Evolutionary conservation across 164 flowering plant genomes (phyloP).

Genomic region (Nymphaea colorata): DNA sequence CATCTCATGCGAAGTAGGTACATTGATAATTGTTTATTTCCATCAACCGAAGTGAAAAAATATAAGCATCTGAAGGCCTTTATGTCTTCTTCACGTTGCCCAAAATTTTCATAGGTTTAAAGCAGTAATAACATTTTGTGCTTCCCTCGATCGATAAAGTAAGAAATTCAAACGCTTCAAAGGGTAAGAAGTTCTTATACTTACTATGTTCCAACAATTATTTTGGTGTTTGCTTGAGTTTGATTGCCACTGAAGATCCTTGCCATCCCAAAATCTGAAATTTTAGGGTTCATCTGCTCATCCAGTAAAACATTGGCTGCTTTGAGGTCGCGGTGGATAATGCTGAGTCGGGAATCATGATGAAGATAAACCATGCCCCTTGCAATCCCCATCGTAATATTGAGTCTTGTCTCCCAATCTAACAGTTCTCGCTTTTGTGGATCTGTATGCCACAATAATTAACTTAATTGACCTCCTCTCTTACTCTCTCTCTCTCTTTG

Average conservation of each 20-base stretch:
- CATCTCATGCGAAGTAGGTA: too few relatives aligned
- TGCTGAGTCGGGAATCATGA: conserved; percentile 20
- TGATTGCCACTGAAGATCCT: conserved; percentile 16
- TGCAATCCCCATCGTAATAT: conserved; percentile 18
- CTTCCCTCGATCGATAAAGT: too few relatives aligned
- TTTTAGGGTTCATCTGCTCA: conserved; percentile 23
- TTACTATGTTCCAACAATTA: conserved; percentile 23
- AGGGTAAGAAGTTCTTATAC: background rate
- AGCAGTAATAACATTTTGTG: too few relatives aligned
- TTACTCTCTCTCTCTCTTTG: too few relatives aligned
- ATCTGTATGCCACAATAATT: conserved; percentile 7
- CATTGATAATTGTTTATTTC: too few relatives aligned
- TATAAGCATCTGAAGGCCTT: too few relatives aligned
- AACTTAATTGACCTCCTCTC: too few relatives aligned
- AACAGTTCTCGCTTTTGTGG: conserved; percentile 6
- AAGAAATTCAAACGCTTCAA: too few relatives aligned
- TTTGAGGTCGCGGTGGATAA: conserved; percentile 34
- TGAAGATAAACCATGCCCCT: conserved; percentile 32
- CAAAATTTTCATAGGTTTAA: too few relatives aligned
- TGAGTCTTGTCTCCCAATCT: conserved; percentile 20
- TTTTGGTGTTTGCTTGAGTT: conserved; percentile 11
- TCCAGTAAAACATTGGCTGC: conserved; percentile 27
- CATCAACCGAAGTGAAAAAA: too few relatives aligned
- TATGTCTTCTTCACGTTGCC: too few relatives aligned
- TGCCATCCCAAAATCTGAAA: conserved; percentile 39